Evolutionary conservation across 352 stramenopile species (phyloP).

Genomic region (Phytophthora fragariae): DNA sequence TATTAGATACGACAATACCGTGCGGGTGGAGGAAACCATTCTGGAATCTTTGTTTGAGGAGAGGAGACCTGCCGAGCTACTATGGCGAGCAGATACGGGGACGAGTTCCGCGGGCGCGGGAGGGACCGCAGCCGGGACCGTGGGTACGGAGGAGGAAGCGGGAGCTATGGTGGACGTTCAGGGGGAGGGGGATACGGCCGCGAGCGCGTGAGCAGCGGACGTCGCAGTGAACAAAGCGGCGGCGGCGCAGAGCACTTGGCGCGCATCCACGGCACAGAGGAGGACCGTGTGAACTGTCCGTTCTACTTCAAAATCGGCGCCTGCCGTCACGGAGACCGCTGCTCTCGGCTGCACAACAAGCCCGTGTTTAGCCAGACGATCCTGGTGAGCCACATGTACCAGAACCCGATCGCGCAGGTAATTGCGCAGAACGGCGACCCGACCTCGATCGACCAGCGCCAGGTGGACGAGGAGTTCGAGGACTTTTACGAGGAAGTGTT

Average conservation of each 20-base stretch:
- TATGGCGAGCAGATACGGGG: constrained; percentile 79
- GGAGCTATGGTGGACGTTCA: constrained; percentile 46
- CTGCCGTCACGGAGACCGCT: constrained; percentile 99
- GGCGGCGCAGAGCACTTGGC: constrained; percentile 96
- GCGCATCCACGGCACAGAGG: constrained; percentile 98
- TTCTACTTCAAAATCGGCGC: constrained; percentile 99
- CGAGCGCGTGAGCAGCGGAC: constrained; percentile 54
- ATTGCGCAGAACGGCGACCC: constrained; percentile 91
- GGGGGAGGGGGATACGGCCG: constrained; percentile 57
- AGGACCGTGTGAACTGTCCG: constrained; percentile 98
- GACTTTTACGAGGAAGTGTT: constrained; percentile 98
- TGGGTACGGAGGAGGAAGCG: constrained; percentile 46
- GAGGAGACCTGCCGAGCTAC: neutral
- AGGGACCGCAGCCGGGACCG: constrained; percentile 82
- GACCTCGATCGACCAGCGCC: constrained; percentile 83
- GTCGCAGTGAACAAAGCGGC: constrained; percentile 71
- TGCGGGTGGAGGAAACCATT: constrained; percentile 48
- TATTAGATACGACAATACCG: too few species aligned
- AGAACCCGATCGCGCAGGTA: constrained; percentile 94
- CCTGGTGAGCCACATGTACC: constrained; percentile 98
- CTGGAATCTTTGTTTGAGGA: constrained; percentile 43
- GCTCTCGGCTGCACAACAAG: constrained; percentile 98
- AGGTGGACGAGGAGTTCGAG: constrained; percentile 97
- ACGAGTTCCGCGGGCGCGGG: constrained; percentile 69
- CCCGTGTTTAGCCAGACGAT: constrained; percentile 99